Evolutionary conservation across 2,329 filamentous ascomycete genomes (phyloP), one percentile per base, ranked within the genome.

Genomic region (Ceratocystis lukuohia): DNA sequence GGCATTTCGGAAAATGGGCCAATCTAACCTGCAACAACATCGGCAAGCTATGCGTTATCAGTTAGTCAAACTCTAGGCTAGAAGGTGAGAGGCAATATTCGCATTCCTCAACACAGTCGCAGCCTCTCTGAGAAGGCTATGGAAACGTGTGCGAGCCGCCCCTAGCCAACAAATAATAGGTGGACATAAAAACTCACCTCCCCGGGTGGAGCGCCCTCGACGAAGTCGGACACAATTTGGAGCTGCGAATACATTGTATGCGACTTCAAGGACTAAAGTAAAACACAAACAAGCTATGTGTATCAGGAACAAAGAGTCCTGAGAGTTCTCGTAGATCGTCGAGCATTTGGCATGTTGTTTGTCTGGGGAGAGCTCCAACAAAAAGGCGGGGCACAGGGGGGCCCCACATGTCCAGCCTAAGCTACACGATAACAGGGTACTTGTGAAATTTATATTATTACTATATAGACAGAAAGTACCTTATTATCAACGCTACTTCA

Each of bases 21-120:
- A 63, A 66, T 65, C 66, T 68, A 68, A 68, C 66, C 66, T 41
- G 57, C 45, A 44, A 68, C 64, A 66, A 68, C 66, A 59, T 68
- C 66, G 61, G 66, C 64, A 46, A 68, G 66, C 66, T 68, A 63
- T 66, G 61, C 37, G 53, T 33, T 61, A 10, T 63, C 15, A 46
- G 66, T 68, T 61, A 68, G 66, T 33, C 57, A 63, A 25, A 46
- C 5, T 48, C 12, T 10, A 45, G n/a, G 22, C 17, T 22, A 6
- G 17, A 10, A 62, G 28, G 12, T 17, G 17, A 28, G 25, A 33
- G 20, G 48, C 48, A 7, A 30, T n/a, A 41, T 12, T 53, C 64
- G 64, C n/a, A 59, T 61, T 48, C 3, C 48, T 17, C 3, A 2
- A 6, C 20, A 22, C 12, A 17, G 33, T n/a, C 37, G 41, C 64